Conservation (phyloP, 768 basidiomycete genomes). For the Lentinus brumalis region DNA sequence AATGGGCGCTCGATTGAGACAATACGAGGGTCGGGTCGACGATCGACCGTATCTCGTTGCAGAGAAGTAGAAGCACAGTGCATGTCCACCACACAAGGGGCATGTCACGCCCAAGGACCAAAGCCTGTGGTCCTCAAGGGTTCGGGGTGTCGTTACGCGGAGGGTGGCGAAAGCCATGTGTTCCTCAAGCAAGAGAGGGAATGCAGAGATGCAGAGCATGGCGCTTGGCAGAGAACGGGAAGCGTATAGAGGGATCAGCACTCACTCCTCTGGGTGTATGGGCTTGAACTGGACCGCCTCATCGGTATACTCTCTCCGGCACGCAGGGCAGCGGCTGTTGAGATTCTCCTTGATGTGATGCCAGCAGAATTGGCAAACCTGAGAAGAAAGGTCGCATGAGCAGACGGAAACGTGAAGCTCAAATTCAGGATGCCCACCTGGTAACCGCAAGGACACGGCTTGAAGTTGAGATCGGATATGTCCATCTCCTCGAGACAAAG, state of each 20-base stretch:
- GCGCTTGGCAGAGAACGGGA: slow-evolving; percentile 11
- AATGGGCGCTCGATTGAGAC: not conserved
- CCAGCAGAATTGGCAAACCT: slow-evolving; percentile 99
- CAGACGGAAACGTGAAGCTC: not conserved
- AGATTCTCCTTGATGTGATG: slow-evolving; percentile 97
- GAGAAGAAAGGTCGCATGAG: not conserved
- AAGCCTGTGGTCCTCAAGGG: too few relatives aligned
- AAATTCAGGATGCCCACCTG: slow-evolving; percentile 56
- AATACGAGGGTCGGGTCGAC: slow-evolving; percentile 2
- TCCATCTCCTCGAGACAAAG: slow-evolving; percentile 99
- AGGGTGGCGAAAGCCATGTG: not conserved
- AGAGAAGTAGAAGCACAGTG: too few relatives aligned
- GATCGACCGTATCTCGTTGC: too few relatives aligned
- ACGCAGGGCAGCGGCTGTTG: slow-evolving; percentile 96
- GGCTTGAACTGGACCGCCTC: slow-evolving; percentile 94
- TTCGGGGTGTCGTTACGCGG: too few relatives aligned
- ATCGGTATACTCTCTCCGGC: slow-evolving; percentile 89
- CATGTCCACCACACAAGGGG: too few relatives aligned
- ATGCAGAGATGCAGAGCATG: slow-evolving; percentile 2
- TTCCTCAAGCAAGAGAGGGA: not conserved
- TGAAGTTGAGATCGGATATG: slow-evolving; percentile 98
- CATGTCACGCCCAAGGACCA: too few relatives aligned
- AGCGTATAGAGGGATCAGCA: slow-evolving; percentile 22
- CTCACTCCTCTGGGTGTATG: slow-evolving; percentile 93
- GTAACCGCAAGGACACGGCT: slow-evolving; percentile 98